Base-by-base conservation (phyloP, 2,329 filamentous ascomycete genomes). In the Aspergillus alliaceus region DNA sequence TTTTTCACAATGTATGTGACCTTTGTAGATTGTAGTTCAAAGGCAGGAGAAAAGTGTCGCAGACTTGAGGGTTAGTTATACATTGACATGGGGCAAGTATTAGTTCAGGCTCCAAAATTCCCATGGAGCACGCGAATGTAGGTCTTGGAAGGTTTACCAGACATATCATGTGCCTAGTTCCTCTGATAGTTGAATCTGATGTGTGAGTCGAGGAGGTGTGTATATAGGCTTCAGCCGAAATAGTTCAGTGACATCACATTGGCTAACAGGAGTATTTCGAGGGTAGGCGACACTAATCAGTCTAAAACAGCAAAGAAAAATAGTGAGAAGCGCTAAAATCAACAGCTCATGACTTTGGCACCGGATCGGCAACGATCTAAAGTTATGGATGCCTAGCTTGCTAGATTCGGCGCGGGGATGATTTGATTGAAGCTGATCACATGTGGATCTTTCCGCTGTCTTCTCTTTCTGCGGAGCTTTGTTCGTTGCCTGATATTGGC, bases 21-120 rank as follows among this genome's bases (percentile, higher is more conserved):
- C 12, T 24, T 15, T 22, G 48, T 37, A 55, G 49, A 24, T 47
- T 54, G 50, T 31, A 59, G 47, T 44, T 27, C 37, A 53, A 35
- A 24, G 40, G 32, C 31, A 32, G 48, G 50, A 47, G 42, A 51
- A 51, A 57, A 49, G 18, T 57, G 54, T 29, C 18, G 50, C 18
- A 42, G 51, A 54, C 18, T 40, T n/a, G 53, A 50, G 42, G 31
- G 34, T 27, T 46, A 29, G 48, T 48, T 44, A 57, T 52, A 54
- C 51, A 49, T 59, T 61, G 62, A 64, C 66, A 70, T 72, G 65
- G 52, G 61, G 66, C 60, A 54, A 49, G 54, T 51, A 56, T 51
- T 61, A 65, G 52, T 59, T 54, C 59, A 71, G 68, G 69, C 67
- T 66, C 66, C 65, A 65, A 46, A 47, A 66, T 71, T 70, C 53